Conservation (phyloP, 352 stramenopile species). For the Phytophthora foliorum region DNA sequence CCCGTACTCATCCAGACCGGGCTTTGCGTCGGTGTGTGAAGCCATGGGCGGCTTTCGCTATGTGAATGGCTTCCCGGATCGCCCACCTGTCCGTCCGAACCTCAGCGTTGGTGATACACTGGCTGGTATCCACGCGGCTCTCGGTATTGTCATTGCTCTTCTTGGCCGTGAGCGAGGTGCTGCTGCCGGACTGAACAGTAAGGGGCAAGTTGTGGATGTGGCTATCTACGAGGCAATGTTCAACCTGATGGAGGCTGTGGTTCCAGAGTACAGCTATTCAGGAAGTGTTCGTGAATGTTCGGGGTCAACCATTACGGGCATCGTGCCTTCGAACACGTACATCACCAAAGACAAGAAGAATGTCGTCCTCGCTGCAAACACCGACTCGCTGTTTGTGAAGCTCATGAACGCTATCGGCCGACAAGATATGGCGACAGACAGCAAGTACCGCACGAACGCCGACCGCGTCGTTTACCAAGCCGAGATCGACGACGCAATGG, state of each 20-base stretch:
- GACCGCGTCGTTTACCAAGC: constrained; percentile 68
- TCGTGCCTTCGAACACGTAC: constrained; percentile 92
- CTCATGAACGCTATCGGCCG: constrained; percentile 80
- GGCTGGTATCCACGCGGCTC: constrained; percentile 81
- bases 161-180: constrained; percentile 69
- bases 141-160: constrained; percentile 86
- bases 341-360: constrained; percentile 83
- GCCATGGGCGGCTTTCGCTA: constrained; percentile 90
- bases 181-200: constrained; percentile 25
- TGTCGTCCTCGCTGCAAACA: constrained; percentile 89
- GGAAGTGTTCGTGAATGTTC: constrained; percentile 85
- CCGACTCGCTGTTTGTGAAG: constrained; percentile 83
- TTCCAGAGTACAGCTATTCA: constrained; percentile 88
- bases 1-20: constrained; percentile 79
- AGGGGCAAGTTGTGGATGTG: constrained; percentile 85
- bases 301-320: constrained; percentile 89
- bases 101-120: constrained; percentile 88
- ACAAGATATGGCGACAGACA: constrained; percentile 61
- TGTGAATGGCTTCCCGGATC: constrained; percentile 88
- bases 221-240: constrained; percentile 92
- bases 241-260: constrained; percentile 87
- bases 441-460: constrained; percentile 74
- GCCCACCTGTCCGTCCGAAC: constrained; percentile 82
- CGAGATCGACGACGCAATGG: constrained; percentile 73
- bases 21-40: constrained; percentile 90